Percentiles rank a stretch among this genome's conserved stretches.
Conservation (phyloP, 2,329 filamentous ascomycete genomes). For the Ophiostoma populinum region DNA sequence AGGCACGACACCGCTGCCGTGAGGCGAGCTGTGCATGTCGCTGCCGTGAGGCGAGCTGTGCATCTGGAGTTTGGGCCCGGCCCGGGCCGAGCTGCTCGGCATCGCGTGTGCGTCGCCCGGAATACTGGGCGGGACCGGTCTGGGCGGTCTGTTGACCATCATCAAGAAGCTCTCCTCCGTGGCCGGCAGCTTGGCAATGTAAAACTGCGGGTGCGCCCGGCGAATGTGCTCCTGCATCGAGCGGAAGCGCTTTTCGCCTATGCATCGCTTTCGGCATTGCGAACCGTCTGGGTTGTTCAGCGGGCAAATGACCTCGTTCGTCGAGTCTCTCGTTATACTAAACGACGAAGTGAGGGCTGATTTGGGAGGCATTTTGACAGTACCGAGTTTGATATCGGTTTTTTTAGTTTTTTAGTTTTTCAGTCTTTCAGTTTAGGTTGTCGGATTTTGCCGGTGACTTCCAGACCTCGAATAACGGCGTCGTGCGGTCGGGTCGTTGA, state of each 20-base stretch:
- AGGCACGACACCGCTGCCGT: background rate
- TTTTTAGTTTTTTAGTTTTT: no score
- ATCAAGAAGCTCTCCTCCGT: slow-evolving; percentile 94
- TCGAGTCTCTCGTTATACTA: slow-evolving; percentile 76
- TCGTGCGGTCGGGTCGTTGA: no score
- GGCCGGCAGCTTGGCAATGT: slow-evolving; percentile 92
- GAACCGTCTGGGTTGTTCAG: slow-evolving; percentile 92
- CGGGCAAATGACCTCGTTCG: slow-evolving; percentile 93
- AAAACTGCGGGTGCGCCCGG: slow-evolving; percentile 88
- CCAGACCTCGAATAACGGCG: no score
- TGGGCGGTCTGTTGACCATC: slow-evolving; percentile 86
- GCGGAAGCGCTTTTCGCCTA: slow-evolving; percentile 59
- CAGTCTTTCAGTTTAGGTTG: no score
- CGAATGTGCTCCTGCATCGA: slow-evolving; percentile 99
- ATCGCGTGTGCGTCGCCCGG: slow-evolving; percentile 14
- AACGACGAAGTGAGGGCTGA: slow-evolving; percentile 77
- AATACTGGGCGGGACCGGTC: slow-evolving; percentile 17
- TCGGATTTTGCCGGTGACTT: no score
- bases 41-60: background rate
- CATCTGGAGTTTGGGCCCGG: no score
- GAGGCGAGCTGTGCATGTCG: background rate
- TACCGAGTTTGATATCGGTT: no score
- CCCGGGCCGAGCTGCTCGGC: background rate
- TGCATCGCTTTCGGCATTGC: slow-evolving; percentile 90
- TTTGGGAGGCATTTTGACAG: slow-evolving; percentile 78